A percentile compares a stretch with the other conserved stretches of the same genome.
phyloP scores from a whole-genome alignment of 108 stramenopile genomes.

The Licmophora abbreviata region DNA sequence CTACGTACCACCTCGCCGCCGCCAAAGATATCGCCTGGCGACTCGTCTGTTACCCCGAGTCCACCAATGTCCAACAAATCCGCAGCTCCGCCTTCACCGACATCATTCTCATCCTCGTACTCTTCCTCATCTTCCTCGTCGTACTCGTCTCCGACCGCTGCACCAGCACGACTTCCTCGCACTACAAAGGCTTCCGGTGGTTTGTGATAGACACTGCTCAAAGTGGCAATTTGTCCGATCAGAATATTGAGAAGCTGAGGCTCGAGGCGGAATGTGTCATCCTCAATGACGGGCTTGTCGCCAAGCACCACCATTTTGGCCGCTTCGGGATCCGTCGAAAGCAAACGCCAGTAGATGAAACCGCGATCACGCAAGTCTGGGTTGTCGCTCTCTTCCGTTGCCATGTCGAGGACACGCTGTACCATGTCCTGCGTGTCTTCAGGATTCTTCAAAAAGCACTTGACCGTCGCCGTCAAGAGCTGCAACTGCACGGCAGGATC shows the following conservation, averaged over 20 bases:
- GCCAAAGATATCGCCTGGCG: constrained; percentile 14
- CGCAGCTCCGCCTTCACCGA: constrained; percentile 32
- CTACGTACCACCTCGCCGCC: constrained; percentile 11
- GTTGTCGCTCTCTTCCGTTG: constrained; percentile 97
- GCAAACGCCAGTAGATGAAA: constrained; percentile 98
- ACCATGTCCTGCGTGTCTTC: constrained; percentile 98
- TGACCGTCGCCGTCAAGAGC: constrained; percentile 97
- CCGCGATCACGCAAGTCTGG: constrained; percentile 98
- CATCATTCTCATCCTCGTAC: constrained; percentile 68
- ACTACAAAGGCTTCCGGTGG: constrained; percentile 98
- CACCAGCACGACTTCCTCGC: constrained; percentile 51
- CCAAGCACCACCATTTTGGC: constrained; percentile 97
- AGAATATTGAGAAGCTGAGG: constrained; percentile 85
- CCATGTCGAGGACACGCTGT: constrained; percentile 92
- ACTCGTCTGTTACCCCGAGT: constrained; percentile 24
- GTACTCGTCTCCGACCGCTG: constrained; percentile 42
- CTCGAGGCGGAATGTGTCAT: constrained; percentile 95
- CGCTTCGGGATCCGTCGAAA: constrained; percentile 95
- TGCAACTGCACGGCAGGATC: constrained; percentile 95
- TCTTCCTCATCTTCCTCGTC: constrained; percentile 59
- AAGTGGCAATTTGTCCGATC: constrained; percentile 91
- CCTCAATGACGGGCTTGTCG: constrained; percentile 97
- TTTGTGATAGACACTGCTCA: constrained; percentile 96
- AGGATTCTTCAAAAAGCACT: constrained; percentile 97
- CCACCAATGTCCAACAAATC: constrained; percentile 90